Base-by-base conservation (phyloP, 78 protist genomes). In the Corallochytrium limacisporum region DNA sequence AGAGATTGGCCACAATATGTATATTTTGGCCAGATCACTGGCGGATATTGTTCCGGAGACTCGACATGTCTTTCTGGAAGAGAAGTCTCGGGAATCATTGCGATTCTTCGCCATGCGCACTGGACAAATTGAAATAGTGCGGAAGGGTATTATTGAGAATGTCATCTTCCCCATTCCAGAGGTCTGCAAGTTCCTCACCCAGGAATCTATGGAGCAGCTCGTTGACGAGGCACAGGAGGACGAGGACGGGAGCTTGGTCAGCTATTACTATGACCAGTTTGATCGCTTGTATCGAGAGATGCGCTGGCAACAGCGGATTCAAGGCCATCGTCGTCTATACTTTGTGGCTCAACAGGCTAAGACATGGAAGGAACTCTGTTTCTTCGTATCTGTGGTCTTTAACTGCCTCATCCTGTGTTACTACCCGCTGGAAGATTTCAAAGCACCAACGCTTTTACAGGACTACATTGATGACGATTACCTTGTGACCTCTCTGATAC, bases 291-390 rank as follows among this genome's bases (percentile, higher is more conserved):
- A n/a, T 16, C 26, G 12, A 10, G 62, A 69, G 67, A 69, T 69
- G 76, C 8, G 8, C 42, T 69, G 76, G 76, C 76, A 69, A 40
- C 28, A 56, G 13, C 29, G 18, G 32, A 55, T 69, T 20, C 63
- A 56, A 39, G 24, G 26, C 51, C 3, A 37, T 2, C 53, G 4
- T 42, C 29, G 8, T n/a, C 44, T 57, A n/a, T 69, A 33, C 39
- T 1, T 44, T 9, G 8, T 57, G n/a, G n/a, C 61, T n/a, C 47
- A 35, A 40, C 15, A 44, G 62, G 4, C 40, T n/a, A 1, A 7
- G 31, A 26, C 2, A 13, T 69, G 69, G 76, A 31, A n/a, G 42
- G 4, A 22, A 16, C 3, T 42, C n/a, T 26, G 61, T 22, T 69
- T 69, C 38, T 0, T 2, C 38, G 1, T 57, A 1, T 35, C 50